A percentile compares a stretch with the other conserved stretches of the same genome.
Conservation (phyloP, 202 grass and related monocot genomes). For the Bolboschoenoplectus hybrid region DNA sequence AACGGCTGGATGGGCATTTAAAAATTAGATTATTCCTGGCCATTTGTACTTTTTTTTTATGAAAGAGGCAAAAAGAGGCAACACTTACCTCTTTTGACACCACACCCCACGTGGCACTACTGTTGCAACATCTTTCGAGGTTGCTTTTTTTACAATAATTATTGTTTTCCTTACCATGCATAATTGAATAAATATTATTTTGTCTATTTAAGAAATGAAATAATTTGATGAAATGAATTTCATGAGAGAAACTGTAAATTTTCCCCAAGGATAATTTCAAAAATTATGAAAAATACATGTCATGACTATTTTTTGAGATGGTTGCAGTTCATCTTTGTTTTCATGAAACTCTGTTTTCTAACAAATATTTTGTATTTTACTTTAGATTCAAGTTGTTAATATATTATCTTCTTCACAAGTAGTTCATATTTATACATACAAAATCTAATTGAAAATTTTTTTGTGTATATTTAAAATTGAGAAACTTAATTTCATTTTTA, state of each 20-base stretch:
- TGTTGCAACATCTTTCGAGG: background rate
- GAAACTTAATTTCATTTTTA: no score
- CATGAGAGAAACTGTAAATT: background rate
- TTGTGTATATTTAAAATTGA: no score
- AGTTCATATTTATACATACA: no score
- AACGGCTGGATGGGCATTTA: background rate
- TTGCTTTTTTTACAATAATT: background rate
- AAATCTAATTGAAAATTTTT: no score
- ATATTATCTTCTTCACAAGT: no score
- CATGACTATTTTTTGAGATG: background rate
- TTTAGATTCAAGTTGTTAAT: no score
- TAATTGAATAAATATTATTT: background rate
- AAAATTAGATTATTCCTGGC: background rate
- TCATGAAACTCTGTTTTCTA: no score
- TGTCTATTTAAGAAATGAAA: background rate
- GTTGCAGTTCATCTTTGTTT: no score
- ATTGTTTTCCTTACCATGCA: background rate
- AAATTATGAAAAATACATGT: background rate
- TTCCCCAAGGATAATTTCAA: background rate
- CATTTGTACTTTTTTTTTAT: background rate
- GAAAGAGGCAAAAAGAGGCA: background rate
- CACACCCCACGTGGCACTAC: background rate
- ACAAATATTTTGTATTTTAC: no score
- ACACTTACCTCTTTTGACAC: background rate
- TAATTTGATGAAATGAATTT: background rate